These are phyloP conservation scores for Ophiocordyceps robertsii DNA, from an alignment of 2,329 filamentous ascomycete genomes.

Conservation along the genomic window DNA sequence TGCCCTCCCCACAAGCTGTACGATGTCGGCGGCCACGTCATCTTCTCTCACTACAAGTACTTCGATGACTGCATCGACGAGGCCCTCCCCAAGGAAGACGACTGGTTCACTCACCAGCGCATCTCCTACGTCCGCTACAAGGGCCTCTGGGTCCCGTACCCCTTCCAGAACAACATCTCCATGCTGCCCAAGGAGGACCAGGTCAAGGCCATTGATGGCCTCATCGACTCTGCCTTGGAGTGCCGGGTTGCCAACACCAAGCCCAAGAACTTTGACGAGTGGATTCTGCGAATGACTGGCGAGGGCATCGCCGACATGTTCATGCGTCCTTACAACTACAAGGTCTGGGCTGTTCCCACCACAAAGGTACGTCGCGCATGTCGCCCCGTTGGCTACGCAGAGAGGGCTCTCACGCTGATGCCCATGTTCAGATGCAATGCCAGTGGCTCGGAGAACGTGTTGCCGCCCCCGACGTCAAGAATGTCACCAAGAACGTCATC, in stretches of 20 bases:
- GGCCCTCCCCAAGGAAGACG: slow-evolving; percentile 81
- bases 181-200: slow-evolving; percentile 97
- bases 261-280: slow-evolving; percentile 95
- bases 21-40: slow-evolving; percentile 96
- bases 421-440: slow-evolving; percentile 74
- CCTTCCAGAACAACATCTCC: slow-evolving; percentile 99
- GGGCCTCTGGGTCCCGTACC: slow-evolving; percentile 92
- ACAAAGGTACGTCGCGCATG: slow-evolving; percentile 56
- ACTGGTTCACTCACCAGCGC: slow-evolving; percentile 97
- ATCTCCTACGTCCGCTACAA: slow-evolving; percentile 99
- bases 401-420: background rate
- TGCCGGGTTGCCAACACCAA: slow-evolving; percentile 77
- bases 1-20: slow-evolving; percentile 54
- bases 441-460: slow-evolving; percentile 98
- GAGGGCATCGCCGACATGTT: slow-evolving; percentile 84
- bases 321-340: slow-evolving; percentile 99
- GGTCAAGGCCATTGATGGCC: slow-evolving; percentile 82
- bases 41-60: slow-evolving; percentile 99
- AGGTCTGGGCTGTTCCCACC: slow-evolving; percentile 97
- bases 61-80: slow-evolving; percentile 98
- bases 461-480: slow-evolving; percentile 90
- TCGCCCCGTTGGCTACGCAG: background rate
- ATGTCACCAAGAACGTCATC: slow-evolving; percentile 84
- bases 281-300: slow-evolving; percentile 89
- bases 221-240: slow-evolving; percentile 89